Conservation (phyloP, 2,329 filamentous ascomycete species). For the Penicillium aurantiogriseum region DNA sequence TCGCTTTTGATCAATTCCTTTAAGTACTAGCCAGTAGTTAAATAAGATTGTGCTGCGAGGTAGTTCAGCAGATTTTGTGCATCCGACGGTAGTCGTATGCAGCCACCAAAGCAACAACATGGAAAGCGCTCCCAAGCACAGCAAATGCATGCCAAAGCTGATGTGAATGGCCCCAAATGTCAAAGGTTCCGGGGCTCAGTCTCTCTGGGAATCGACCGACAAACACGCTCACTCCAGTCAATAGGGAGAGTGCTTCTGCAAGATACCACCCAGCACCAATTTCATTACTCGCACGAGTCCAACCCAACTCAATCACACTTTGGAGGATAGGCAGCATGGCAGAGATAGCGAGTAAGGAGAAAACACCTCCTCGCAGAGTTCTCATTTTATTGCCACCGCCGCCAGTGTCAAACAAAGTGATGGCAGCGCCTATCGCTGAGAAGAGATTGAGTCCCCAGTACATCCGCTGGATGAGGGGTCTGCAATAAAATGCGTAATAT, state of each 20-base stretch:
- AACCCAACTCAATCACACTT: constrained; percentile 22
- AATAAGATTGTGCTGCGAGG: not conserved
- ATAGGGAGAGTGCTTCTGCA: constrained; percentile 8
- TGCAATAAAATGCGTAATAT: constrained; percentile 30
- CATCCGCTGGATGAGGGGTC: constrained; percentile 14
- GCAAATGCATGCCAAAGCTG: constrained; percentile 16
- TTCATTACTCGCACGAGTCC: constrained; percentile 13
- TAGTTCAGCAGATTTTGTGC: constrained; percentile 1
- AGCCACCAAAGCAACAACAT: constrained; percentile 11
- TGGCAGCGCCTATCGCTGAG: constrained; percentile 11
- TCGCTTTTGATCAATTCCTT: too few species aligned
- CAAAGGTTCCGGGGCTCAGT: constrained; percentile 12
- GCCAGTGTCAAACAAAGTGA: constrained; percentile 29
- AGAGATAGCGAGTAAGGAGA: constrained; percentile 25
- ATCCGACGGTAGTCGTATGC: constrained; percentile 2
- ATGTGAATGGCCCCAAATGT: constrained; percentile 18
- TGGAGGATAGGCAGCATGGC: constrained; percentile 32
- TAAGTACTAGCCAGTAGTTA: too few species aligned
- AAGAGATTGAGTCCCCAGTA: constrained; percentile 25
- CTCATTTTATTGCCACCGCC: constrained; percentile 28
- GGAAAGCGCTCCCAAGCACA: constrained; percentile 11
- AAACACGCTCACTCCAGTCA: constrained; percentile 10
- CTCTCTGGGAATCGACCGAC: constrained; percentile 15
- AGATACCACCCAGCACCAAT: constrained; percentile 15
- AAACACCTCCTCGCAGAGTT: constrained; percentile 25